Evolutionary conservation across 805 yeast genomes (phyloP), one percentile per base, ranked within the genome.

Genomic region (Jamesozyma jinghongensis): DNA sequence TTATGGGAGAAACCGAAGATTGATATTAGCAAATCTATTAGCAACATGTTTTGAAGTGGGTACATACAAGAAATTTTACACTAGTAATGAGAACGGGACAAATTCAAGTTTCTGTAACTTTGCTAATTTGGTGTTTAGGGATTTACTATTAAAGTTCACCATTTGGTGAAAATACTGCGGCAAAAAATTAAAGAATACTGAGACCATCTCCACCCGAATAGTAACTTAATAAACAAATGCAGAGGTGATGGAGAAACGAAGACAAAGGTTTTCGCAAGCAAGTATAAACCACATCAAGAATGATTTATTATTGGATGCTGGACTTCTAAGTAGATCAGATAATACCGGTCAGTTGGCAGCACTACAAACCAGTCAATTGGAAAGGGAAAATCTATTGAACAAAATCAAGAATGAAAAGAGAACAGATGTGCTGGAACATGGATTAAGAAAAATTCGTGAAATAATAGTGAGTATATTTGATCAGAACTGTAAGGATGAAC

Each of bases 321-420:
- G 85, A 0, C 61, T 75, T 37, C 57, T 78, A 6, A 79, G 85
- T 46, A 61, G 85, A 42, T 84, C 85, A 1, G 78, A 72, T 41
- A 54, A 53, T 38, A 53, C 72, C 38, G 53, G 72, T 19, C 40
- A 38, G 18, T 19, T 54, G 11, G 33, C 34, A 4, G 19, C 25
- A 31, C 62, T 80, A 32, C 77, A 71, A 49, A 51, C 58, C 3
- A 70, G 71, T 49, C 63, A 63, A 3, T 38, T 41, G 4, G 73
- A 69, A 8, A 61, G 84, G 48, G 52, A 48, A 5, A 56, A 54
- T 22, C 68, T 66, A 38, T 73, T 71, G 49, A 48, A 55, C 2
- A 47, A 57, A 29, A 68, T 77, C 3, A 53, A 67, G 22, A 28
- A 11, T 3, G 47, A 46, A 5, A 39, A 32, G 5, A 32, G 38